Conservation (phyloP, 1,139 yeast genomes). For the Kurtzmaniella quercitrusa region DNA sequence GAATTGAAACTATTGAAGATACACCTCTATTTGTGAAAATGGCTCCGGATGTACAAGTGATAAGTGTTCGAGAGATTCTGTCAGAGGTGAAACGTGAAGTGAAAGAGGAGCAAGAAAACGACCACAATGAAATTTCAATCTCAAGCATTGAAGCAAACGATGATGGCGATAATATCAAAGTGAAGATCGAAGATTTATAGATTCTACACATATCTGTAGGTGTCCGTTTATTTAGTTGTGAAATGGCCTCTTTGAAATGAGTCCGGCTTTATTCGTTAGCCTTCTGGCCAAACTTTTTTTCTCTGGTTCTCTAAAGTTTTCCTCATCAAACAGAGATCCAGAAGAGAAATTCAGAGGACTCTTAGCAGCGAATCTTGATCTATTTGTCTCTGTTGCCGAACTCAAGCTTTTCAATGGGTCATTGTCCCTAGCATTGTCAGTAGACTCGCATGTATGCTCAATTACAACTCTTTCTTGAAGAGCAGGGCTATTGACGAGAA, state of each 20-base stretch:
- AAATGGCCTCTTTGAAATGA: neutral
- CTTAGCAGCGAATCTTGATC: neutral
- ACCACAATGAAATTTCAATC: constrained; percentile 9
- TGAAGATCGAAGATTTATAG: neutral
- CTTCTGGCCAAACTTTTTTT: constrained; percentile 26
- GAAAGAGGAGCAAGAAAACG: constrained; percentile 1
- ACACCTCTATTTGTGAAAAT: constrained; percentile 51
- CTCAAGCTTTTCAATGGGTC: neutral
- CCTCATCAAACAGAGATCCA: constrained; percentile 11
- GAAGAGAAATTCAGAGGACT: neutral
- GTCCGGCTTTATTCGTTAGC: constrained; percentile 26
- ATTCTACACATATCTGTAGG: neutral
- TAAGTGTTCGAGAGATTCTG: constrained; percentile 35
- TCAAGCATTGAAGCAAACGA: too few relatives aligned
- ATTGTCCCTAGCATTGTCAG: neutral
- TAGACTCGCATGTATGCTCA: neutral
- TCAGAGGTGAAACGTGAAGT: constrained; percentile 1
- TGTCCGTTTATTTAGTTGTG: constrained; percentile 14
- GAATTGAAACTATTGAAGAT: constrained; percentile 65
- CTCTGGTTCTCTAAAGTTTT: constrained; percentile 9
- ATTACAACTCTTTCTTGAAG: constrained; percentile 28
- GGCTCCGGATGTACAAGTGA: constrained; percentile 54
- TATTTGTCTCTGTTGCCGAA: neutral
- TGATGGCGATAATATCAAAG: constrained; percentile 1
- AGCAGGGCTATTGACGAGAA: constrained; percentile 61